A percentile compares a stretch with the other conserved stretches of the same genome.
Conservation (phyloP, 2,329 filamentous ascomycete genomes). For the Cercospora sp. region DNA sequence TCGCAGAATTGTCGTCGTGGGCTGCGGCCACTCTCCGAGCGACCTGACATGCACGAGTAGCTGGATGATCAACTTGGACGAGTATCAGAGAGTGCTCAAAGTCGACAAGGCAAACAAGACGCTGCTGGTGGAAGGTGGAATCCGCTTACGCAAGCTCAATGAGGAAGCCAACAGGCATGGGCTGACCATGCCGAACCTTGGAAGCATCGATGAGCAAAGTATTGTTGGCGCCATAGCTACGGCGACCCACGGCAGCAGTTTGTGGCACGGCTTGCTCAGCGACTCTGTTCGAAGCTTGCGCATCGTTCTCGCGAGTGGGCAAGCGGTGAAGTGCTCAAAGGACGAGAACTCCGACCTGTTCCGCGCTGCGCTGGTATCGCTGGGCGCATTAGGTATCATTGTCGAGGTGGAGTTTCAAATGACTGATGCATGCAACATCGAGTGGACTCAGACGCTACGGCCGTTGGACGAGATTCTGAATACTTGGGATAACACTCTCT, state of each 20-base stretch:
- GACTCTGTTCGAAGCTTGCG: conserved; percentile 73
- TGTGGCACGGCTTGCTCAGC: conserved; percentile 79
- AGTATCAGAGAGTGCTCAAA: conserved; percentile 70
- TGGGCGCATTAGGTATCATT: conserved; percentile 88
- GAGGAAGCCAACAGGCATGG: conserved; percentile 71
- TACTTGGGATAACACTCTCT: conserved; percentile 72
- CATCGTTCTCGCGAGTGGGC: conserved; percentile 79
- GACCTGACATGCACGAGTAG: conserved; percentile 89
- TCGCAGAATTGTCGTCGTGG: conserved; percentile 79
- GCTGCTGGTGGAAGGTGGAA: conserved; percentile 82
- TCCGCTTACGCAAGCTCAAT: conserved; percentile 74
- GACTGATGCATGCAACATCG: conserved; percentile 76
- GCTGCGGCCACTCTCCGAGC: conserved; percentile 88
- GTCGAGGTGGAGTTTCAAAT: conserved; percentile 84
- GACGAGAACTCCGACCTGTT: conserved; percentile 76
- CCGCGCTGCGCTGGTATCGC: conserved; percentile 79
- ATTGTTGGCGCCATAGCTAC: conserved; percentile 91
- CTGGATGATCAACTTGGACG: conserved; percentile 93
- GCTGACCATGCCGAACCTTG: conserved; percentile 85
- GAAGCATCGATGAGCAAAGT: conserved; percentile 92
- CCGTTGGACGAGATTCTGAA: conserved; percentile 67
- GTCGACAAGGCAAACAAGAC: conserved; percentile 66
- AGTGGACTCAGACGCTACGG: conserved; percentile 80
- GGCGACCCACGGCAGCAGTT: conserved; percentile 86
- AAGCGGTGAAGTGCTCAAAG: conserved; percentile 66